Evolutionary conservation across 1,139 yeast genomes (phyloP).

Genomic region (Saccharomyces hybrid): DNA sequence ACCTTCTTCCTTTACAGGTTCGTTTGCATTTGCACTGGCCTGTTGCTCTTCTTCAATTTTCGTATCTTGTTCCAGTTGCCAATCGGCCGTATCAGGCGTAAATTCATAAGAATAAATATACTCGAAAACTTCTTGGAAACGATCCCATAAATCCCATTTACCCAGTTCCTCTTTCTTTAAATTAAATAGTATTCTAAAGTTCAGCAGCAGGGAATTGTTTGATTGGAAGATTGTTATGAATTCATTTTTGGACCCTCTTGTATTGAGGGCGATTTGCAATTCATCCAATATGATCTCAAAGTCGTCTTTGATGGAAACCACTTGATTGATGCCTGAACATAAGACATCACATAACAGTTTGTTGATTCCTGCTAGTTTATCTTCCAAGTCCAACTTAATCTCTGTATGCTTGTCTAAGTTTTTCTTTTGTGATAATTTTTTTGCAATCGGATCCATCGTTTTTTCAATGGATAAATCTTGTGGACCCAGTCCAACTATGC

Average conservation of each 20-base stretch:
- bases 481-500: conserved; percentile 29
- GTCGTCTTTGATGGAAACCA: conserved; percentile 12
- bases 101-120: conserved; percentile 17
- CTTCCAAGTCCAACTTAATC: conserved; percentile 22
- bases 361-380: conserved; percentile 23
- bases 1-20: conserved; percentile 6
- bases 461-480: conserved; percentile 23
- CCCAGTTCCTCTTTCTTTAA: conserved; percentile 15
- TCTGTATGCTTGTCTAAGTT: conserved; percentile 27
- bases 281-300: conserved; percentile 26
- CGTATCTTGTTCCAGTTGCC: conserved; percentile 12
- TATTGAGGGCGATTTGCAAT: conserved; percentile 19
- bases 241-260: conserved; percentile 24
- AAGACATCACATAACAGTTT: conserved; percentile 14
- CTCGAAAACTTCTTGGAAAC: conserved; percentile 18
- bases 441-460: conserved; percentile 18
- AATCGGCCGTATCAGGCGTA: conserved; percentile 13
- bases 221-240: conserved; percentile 23
- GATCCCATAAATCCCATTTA: conserved; percentile 19
- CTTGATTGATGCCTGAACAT: conserved; percentile 9
- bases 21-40: conserved; percentile 5
- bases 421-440: conserved; percentile 24
- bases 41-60: conserved; percentile 14
- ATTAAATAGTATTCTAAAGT: conserved; percentile 24
- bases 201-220: conserved; percentile 23